phyloP scores from a whole-genome alignment of 345 rosid species.

The Mallotus nudiflorus region DNA sequence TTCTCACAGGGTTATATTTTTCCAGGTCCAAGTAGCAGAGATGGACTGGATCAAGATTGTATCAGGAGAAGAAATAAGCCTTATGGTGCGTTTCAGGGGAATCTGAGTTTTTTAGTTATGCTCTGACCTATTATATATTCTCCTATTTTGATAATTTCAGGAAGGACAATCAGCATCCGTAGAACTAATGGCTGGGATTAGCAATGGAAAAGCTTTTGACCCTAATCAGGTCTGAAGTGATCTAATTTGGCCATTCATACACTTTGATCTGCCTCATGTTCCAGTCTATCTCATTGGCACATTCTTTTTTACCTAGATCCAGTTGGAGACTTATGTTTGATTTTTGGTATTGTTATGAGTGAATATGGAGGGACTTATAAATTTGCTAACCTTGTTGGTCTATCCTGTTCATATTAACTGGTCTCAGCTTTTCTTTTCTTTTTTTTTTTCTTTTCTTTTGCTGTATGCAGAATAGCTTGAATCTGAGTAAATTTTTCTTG shows the following conservation, averaged over 20 bases:
- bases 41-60: slow-evolving; percentile 88
- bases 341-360: neutral
- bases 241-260: neutral
- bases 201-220: slow-evolving; percentile 69
- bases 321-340: neutral
- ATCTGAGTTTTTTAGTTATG: neutral
- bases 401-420: neutral
- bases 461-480: neutral
- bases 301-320: neutral
- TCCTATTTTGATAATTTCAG: slow-evolving; percentile 46
- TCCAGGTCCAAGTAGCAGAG: slow-evolving; percentile 88
- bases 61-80: slow-evolving; percentile 73
- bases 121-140: slow-evolving; percentile 3
- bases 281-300: neutral
- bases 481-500: neutral
- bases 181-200: slow-evolving; percentile 65
- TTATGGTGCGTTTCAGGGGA: slow-evolving; percentile 60
- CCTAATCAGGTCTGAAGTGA: slow-evolving; percentile 68
- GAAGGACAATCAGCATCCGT: slow-evolving; percentile 64
- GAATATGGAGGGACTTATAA: neutral
- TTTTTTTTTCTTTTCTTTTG: neutral
- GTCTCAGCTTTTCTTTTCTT: neutral
- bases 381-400: neutral
- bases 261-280: slow-evolving; percentile 9
- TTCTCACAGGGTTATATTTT: slow-evolving; percentile 27